Percentiles rank a stretch among this genome's conserved stretches.
These are phyloP conservation scores for Kodamaea hsintzibuensis DNA, from an alignment of 805 yeast species.

Conservation along the genomic window DNA sequence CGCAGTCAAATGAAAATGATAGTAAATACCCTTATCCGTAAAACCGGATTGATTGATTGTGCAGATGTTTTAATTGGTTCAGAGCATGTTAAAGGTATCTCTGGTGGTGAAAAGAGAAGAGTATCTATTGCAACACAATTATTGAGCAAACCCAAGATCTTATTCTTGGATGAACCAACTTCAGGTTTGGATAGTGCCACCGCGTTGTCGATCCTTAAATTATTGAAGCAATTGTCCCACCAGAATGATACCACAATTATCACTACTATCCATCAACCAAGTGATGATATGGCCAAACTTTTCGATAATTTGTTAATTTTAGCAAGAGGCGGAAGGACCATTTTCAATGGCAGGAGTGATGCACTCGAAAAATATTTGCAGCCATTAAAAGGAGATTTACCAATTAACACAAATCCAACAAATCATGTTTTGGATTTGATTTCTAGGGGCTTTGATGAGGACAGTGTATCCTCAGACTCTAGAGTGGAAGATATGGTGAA, in stretches of 20 bases:
- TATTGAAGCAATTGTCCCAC: slow-evolving; percentile 55
- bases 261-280: slow-evolving; percentile 83
- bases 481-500: slow-evolving; percentile 28
- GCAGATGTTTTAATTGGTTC: slow-evolving; percentile 61
- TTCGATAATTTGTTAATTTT: slow-evolving; percentile 74
- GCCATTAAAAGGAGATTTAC: slow-evolving; percentile 54
- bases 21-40: slow-evolving; percentile 60
- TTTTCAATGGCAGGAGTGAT: slow-evolving; percentile 60
- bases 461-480: slow-evolving; percentile 17
- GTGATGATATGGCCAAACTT: slow-evolving; percentile 58
- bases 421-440: slow-evolving; percentile 73
- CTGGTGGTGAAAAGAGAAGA: slow-evolving; percentile 69
- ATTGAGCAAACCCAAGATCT: slow-evolving; percentile 66
- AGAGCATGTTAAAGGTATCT: slow-evolving; percentile 39
- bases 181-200: slow-evolving; percentile 85
- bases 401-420: slow-evolving; percentile 65
- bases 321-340: slow-evolving; percentile 71
- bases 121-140: slow-evolving; percentile 81
- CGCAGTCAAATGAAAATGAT: slow-evolving; percentile 44
- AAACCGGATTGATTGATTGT: slow-evolving; percentile 71
- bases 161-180: slow-evolving; percentile 85
- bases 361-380: slow-evolving; percentile 50
- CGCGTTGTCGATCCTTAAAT: slow-evolving; percentile 62
- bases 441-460: slow-evolving; percentile 42
- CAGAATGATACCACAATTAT: slow-evolving; percentile 66